phyloP scores from a whole-genome alignment of 208 protist genomes.

The Trypanosomatidae sp. region DNA sequence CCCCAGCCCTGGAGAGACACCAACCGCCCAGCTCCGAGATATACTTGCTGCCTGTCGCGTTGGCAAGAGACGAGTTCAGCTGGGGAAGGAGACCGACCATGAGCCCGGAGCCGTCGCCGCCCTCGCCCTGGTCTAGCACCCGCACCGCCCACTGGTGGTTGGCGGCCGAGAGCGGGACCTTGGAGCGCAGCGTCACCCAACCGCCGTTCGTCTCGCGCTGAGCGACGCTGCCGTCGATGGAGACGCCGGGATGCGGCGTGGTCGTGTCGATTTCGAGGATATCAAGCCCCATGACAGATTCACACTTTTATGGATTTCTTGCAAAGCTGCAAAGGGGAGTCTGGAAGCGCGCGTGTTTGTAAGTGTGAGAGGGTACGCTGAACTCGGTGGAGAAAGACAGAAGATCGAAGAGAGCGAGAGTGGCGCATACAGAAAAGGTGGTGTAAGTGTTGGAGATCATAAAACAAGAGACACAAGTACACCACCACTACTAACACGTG shows the following conservation, averaged over 20 bases:
- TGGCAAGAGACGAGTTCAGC: conserved; percentile 39
- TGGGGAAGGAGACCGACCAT: conserved; percentile 90
- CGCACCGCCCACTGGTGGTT: conserved; percentile 89
- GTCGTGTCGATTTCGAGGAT: conserved; percentile 80
- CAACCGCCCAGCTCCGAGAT: conserved; percentile 91
- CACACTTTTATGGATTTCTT: no score
- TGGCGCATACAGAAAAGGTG: no score
- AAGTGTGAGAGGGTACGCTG: no score
- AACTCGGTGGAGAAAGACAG: no score
- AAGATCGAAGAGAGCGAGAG: no score
- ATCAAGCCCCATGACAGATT: conserved; percentile 83
- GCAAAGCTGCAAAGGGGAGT: no score
- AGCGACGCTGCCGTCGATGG: conserved; percentile 58
- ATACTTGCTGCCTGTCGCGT: conserved; percentile 82
- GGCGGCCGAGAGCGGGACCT: conserved; percentile 50
- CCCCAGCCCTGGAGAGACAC: conserved; percentile 86
- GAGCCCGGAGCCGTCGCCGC: conserved; percentile 82
- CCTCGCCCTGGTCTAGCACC: conserved; percentile 89
- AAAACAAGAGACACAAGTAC: no score
- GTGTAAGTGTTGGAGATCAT: no score
- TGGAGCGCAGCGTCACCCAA: conserved; percentile 90
- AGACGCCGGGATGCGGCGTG: conserved; percentile 85
- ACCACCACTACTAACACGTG: no score
- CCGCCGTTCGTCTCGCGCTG: conserved; percentile 88
- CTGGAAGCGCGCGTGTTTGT: no score